Base-by-base conservation (phyloP, 345 rosid genomes). In the Syzygium grande region DNA sequence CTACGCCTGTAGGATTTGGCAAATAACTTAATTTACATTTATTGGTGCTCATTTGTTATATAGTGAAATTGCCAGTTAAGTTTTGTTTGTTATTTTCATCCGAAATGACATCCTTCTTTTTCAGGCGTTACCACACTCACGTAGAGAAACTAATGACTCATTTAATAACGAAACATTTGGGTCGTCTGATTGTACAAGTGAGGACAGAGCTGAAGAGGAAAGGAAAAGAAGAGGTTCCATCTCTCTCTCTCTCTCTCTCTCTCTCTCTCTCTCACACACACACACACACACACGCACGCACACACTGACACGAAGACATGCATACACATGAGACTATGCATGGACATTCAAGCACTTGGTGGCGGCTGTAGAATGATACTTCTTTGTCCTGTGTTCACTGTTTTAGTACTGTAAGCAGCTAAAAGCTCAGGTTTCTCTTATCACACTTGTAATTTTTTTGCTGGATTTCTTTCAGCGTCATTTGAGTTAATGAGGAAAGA, bases 401-500 rank as follows among this genome's bases (percentile, higher is more conserved):
- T 73, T 73, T 73, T 73, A 2, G 46, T 73, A 73, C 49, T 34
- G 38, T 34, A 34, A 73, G 49, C 41, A 22, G 49, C 79, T 68
- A 34, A 17, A 68, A 17, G 79, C 46, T 73, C 46, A 73, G 84
- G 87, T 86, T 92, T 85, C 84, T 89, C 51, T 61, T 25, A 14
- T 38, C 85, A 73, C 27, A 85, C 85, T 87, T 90, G 83, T 87
- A 89, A 87, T 86, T 89, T 52, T 51, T 88, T 77, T 87, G 56
- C 56, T 89, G 87, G 61, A 46, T 87, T 91, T 58, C 84, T 89
- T 21, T 87, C 93, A 98, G 99, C 93, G 90, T 94, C 99, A 86
- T 98, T 98, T 88, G 99, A 98, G 93, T 90, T 96, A 89, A 93
- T 96, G 96, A 93, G 99, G 94, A 96, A 95, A 94, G 99, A 96